Evolutionary conservation across 495 filamentous ascomycete genomes (phyloP).

Genomic region (Lichenothelia convexa): DNA sequence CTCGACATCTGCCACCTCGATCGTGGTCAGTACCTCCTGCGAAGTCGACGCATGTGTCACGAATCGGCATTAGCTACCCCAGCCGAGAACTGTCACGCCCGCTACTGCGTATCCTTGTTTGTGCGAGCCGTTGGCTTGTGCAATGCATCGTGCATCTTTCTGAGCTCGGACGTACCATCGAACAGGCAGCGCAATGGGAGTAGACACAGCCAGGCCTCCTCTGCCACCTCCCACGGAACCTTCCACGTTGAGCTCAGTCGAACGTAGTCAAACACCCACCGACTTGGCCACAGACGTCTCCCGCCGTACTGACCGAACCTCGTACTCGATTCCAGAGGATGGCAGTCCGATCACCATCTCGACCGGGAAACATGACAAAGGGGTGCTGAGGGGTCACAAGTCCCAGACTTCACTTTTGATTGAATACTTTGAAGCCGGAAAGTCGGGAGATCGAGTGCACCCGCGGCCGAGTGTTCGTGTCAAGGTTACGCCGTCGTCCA

Average conservation of each 20-base stretch:
- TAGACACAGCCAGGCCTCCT: slow-evolving; percentile 19
- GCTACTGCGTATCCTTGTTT: too few species aligned
- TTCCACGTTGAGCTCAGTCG: slow-evolving; percentile 14
- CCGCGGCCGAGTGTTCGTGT: slow-evolving; percentile 85
- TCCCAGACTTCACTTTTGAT: slow-evolving; percentile 91
- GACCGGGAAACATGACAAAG: slow-evolving; percentile 38
- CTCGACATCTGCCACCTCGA: too few species aligned
- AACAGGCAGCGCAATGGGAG: slow-evolving; percentile 18
- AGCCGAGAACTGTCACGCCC: too few species aligned
- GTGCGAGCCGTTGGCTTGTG: too few species aligned
- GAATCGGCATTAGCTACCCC: too few species aligned
- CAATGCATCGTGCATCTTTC: too few species aligned
- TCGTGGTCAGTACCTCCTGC: too few species aligned
- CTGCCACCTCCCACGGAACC: slow-evolving; percentile 21
- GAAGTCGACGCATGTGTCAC: too few species aligned
- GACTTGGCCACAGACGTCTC: slow-evolving; percentile 67
- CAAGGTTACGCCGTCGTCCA: slow-evolving; percentile 68
- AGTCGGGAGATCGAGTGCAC: slow-evolving; percentile 32
- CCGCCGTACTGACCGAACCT: slow-evolving; percentile 59
- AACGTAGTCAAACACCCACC: slow-evolving; percentile 13
- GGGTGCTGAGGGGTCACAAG: slow-evolving; percentile 26
- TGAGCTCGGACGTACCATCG: too few species aligned
- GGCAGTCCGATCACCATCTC: slow-evolving; percentile 80
- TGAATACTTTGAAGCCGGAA: slow-evolving; percentile 91
- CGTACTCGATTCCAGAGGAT: slow-evolving; percentile 89